Evolutionary conservation across 208 protist genomes (phyloP).

Genomic region (Acanthamoeba sp.): DNA sequence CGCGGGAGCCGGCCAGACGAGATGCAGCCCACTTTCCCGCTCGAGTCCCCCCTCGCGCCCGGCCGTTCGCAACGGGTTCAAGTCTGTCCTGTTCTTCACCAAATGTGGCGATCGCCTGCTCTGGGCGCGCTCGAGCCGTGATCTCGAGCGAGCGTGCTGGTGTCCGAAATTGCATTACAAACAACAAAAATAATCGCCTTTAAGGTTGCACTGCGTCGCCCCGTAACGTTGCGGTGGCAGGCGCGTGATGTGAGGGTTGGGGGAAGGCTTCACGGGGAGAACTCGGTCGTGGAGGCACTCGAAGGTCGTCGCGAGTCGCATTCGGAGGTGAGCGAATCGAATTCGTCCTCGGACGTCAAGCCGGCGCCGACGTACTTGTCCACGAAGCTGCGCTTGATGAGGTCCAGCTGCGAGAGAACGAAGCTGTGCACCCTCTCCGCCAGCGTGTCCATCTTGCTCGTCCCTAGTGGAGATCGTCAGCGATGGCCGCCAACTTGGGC

Average conservation of each 20-base stretch:
- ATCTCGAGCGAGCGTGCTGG: no score
- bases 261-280: neutral
- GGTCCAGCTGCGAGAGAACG: neutral
- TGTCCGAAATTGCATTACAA: no score
- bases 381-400: neutral
- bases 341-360: neutral
- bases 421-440: slow-evolving; percentile 49
- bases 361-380: neutral
- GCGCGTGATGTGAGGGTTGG: neutral
- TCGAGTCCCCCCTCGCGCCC: no score
- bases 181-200: no score
- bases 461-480: neutral
- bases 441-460: slow-evolving; percentile 32
- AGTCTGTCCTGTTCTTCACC: no score
- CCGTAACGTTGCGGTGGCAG: no score
- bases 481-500: no score
- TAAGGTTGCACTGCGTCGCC: no score
- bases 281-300: neutral
- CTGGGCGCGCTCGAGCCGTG: no score
- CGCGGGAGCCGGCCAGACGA: neutral
- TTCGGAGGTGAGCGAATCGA: neutral
- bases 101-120: no score
- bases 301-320: slow-evolving; percentile 15
- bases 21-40: neutral
- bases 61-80: no score